Evolutionary conservation across 2,329 filamentous ascomycete species (phyloP).

Genomic region (Magnaporthiopsis rhizophila): DNA sequence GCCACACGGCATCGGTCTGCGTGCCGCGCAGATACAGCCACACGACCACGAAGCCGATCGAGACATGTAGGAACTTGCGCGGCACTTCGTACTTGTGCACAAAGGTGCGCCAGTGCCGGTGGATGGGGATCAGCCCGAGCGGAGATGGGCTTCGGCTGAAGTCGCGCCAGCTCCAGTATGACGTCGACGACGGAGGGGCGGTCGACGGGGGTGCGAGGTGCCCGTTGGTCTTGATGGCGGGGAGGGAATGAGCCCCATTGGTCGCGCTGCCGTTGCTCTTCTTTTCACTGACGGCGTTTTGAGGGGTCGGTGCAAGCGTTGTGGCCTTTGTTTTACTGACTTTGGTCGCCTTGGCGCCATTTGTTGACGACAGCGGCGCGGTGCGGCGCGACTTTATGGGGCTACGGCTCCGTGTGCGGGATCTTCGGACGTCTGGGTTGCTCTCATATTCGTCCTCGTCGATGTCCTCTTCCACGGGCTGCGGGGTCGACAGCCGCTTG

Average conservation of each 20-base stretch:
- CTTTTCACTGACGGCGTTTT: background rate
- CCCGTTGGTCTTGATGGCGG: constrained; percentile 38
- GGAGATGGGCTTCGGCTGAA: constrained; percentile 89
- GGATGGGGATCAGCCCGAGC: constrained; percentile 88
- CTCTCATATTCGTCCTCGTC: constrained; percentile 42
- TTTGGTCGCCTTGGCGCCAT: background rate
- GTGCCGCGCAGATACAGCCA: constrained; percentile 75
- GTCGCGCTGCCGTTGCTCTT: constrained; percentile 18
- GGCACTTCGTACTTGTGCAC: constrained; percentile 97
- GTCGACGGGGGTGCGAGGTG: constrained; percentile 62
- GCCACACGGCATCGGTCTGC: constrained; percentile 71
- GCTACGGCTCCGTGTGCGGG: constrained; percentile 65
- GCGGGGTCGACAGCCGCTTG: constrained; percentile 48
- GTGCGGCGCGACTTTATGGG: constrained; percentile 41
- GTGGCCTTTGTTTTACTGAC: constrained; percentile 1
- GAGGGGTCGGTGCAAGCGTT: constrained; percentile 19
- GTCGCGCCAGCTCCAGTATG: constrained; percentile 66
- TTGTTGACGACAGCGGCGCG: constrained; percentile 1
- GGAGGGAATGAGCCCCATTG: constrained; percentile 11
- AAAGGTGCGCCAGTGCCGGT: constrained; percentile 82
- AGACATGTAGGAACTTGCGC: constrained; percentile 86
- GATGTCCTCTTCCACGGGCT: constrained; percentile 51
- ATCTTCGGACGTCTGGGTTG: constrained; percentile 45
- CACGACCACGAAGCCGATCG: constrained; percentile 89
- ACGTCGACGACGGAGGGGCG: constrained; percentile 20